Conservation (phyloP, 495 filamentous ascomycete species). For the Cercophora sp. region DNA sequence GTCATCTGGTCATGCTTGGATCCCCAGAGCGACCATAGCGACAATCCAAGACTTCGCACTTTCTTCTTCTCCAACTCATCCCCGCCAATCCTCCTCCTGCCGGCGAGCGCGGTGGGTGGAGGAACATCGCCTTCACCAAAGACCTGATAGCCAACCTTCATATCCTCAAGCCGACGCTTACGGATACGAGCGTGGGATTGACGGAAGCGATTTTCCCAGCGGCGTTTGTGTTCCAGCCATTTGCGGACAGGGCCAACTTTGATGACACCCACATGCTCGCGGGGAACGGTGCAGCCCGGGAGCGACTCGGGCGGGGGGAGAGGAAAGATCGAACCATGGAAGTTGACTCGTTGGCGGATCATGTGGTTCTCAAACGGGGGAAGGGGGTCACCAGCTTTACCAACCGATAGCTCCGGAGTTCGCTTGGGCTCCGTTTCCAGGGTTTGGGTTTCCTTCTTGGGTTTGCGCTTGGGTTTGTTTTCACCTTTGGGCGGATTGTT, state of each 20-base stretch:
- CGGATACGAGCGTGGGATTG: slow-evolving; percentile 64
- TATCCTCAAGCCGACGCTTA: slow-evolving; percentile 63
- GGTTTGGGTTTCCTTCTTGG: slow-evolving; percentile 8
- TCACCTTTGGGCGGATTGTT: neutral
- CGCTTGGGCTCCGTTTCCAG: slow-evolving; percentile 17
- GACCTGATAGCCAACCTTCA: slow-evolving; percentile 62
- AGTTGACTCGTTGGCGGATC: slow-evolving; percentile 82
- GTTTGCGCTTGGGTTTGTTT: no score
- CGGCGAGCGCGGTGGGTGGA: slow-evolving; percentile 77
- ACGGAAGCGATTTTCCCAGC: slow-evolving; percentile 68
- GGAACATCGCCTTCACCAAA: slow-evolving; percentile 70
- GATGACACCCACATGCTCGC: slow-evolving; percentile 66
- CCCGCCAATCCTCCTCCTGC: slow-evolving; percentile 53
- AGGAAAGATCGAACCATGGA: slow-evolving; percentile 65
- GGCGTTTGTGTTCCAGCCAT: slow-evolving; percentile 69
- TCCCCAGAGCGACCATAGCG: slow-evolving; percentile 79
- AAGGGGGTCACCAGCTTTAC: slow-evolving; percentile 76
- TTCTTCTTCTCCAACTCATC: slow-evolving; percentile 39
- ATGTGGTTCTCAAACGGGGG: slow-evolving; percentile 77
- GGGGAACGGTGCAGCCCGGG: slow-evolving; percentile 56
- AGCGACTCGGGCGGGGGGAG: slow-evolving; percentile 60
- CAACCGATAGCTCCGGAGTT: no score
- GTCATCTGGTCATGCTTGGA: slow-evolving; percentile 80
- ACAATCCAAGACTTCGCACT: slow-evolving; percentile 67
- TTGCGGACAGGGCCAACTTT: slow-evolving; percentile 75